Evolutionary conservation across 805 yeast genomes (phyloP), one percentile per base, ranked within the genome.

Genomic region (Maudiozyma bulderi): DNA sequence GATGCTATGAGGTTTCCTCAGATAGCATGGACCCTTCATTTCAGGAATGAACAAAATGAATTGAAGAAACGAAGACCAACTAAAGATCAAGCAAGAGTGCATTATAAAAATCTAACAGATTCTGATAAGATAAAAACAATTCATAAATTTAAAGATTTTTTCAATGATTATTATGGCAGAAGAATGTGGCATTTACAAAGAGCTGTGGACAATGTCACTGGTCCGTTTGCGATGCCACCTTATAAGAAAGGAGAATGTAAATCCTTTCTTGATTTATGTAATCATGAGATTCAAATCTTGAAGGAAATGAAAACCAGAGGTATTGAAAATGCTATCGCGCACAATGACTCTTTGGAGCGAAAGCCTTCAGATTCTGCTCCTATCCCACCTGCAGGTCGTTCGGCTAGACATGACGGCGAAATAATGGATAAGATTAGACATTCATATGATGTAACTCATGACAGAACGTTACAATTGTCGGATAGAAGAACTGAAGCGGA

Each of bases 11-110:
- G 31, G 8, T 35, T 57, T 9, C 59, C 60, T 26, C 60, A 50
- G 33, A 33, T 57, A 33, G 62, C 62, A 13, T 57, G 57, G 59
- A 44, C 55, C n/a, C 45, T 54, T 41, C 44, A 40, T 38, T 47
- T 47, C 42, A 33, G 40, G 20, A 50, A 50, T 40, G 33, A 20
- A 6, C 46, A 45, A n/a, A 45, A 47, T 8, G 29, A 38, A 33
- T 32, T 29, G 8, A 10, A 37, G 10, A 49, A 45, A 20, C 52
- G 49, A 28, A 51, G 55, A 30, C 28, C 50, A 32, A 47, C 47
- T 34, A 47, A 47, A 39, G 46, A 33, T 8, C 50, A 52, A 26
- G 54, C 55, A n/a, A 13, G 52, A 37, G 46, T 29, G 13, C n/a
- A 50, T 3, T 48, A 50, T 15, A 50, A 41, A 6, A 47, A 49